Base-by-base conservation (phyloP, 2,329 filamentous ascomycete species). In the Ophiognomonia clavigignenti-juglandacearum region DNA sequence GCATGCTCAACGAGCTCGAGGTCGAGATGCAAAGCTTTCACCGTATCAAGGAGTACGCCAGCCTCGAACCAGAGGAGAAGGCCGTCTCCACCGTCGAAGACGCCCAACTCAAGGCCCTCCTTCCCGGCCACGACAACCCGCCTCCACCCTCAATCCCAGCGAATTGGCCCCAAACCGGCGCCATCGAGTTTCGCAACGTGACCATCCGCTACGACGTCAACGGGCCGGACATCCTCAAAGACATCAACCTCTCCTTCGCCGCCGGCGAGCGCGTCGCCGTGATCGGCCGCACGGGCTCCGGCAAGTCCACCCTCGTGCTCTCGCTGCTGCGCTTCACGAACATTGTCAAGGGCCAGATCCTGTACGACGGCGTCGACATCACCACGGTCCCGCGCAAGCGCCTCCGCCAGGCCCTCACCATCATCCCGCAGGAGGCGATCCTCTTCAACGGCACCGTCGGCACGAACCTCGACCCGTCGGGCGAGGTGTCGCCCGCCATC, bases 201-300 rank as follows among this genome's bases (percentile, higher is more conserved):
- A 59, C 57, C 2, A 54, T 59, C 22, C 40, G 53, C 10, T 65
- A 64, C 43, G 51, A 56, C 16, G 45, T 27, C 3, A 56, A 61
- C 36, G 59, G 58, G 3, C 59, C 57, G 3, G 57, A 61, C 34
- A 60, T 63, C 42, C 50, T 64, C 18, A 53, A 53, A 19, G 53
- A 61, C 35, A 48, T 64, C 23, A 59, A 49, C 31, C 50, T 65
- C 9, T 47, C 32, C 13, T 51, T 63, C 40, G 38, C 42, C 6
- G 82, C 78, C 0, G 81, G 83, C 4, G 78, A 79, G 10, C 83
- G 80, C 23, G 82, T 80, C 2, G 83, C 82, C 1, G 68, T 88
- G 13, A 79, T 85, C 7, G 83, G 84, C 2, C 77, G 83, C 6
- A 86, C 83, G 0, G 75, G 80, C 1, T 83, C 78, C 13, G 84